Evolutionary conservation across 164 flowering plant genomes (phyloP), one percentile per base, ranked within the genome.

Genomic region (Platanus orientalis): DNA sequence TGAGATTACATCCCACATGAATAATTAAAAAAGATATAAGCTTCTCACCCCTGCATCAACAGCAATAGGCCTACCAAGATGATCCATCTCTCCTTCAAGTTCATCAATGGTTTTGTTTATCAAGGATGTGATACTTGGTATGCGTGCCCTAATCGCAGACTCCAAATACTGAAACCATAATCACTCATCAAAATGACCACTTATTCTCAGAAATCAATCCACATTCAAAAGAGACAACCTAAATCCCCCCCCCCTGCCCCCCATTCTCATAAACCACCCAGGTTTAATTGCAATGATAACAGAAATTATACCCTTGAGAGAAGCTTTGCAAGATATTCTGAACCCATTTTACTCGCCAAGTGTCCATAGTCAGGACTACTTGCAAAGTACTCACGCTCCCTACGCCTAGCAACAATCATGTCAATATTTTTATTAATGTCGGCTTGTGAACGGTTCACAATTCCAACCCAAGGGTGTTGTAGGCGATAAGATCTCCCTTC

Each of bases 401-500:
- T 83, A 23, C 81, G 79, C 58, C 96, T 81, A 20, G 96, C 96
- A 80, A 61, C 79, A 67, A 84, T 83, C 89, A 89, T 87, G 71
- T 89, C 93, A 51, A 83, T 82, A 66, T 81, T 84, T 79, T 71
- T 87, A 71, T 85, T 89, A 52, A 87, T 87, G 64, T 89, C 96
- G 60, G 89, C 90, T 71, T 87, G 96, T 45, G 96, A 87, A 48
- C 91, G 86, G 61, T 89, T 89, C 32, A 89, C 96, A 54, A 88
- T 76, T 67, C 96, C 96, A 64, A 89, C 93, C 96, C 96, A 89
- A 27, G 91, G 96, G 63, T 84, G 88, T 69, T 87, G 96, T 70
- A 89, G 67, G 63, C 86, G 76, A 60, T 87, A 89, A 45, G 91
- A 50, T 74, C 90, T 79, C 65, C 96, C 96, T 76, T 89, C 96